Base-by-base conservation (phyloP, 805 yeast genomes). In the Metschnikowia gruessii region DNA sequence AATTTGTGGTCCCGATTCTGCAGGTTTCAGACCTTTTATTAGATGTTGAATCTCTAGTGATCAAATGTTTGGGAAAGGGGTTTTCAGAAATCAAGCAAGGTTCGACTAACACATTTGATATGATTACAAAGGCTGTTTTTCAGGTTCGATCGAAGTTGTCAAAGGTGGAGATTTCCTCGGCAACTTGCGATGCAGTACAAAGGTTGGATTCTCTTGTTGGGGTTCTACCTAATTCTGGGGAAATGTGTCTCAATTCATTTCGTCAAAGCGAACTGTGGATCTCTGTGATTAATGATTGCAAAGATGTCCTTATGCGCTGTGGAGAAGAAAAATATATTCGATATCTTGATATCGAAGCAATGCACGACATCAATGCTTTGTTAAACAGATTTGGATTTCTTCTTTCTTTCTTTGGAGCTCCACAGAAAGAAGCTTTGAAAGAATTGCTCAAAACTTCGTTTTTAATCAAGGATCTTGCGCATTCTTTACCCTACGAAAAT, bases 391-490 rank as follows among this genome's bases (percentile, higher is more conserved):
- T 51, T 29, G 45, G 46, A 15, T 38, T 40, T 26, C 42, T 47
- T 3, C 48, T 49, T 11, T 46, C 52, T 6, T 37, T 30, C 5
- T 38, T 46, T 9, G 44, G 50, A 9, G n/a, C 35, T 13, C 17
- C 40, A 15, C 37, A 43, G 11, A 29, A 17, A 5, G 37, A 30
- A 8, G 42, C 46, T 5, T 30, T 44, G 7, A 29, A 22, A 10
- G 46, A 40, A 46, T 30, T 53, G 13, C 49, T 70, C 1, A 52
- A 53, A 15, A 60, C 54, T 33, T 48, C 61, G 9, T 44, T 64
- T 9, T 50, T 57, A 15, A 36, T 53, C 13, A 48, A 43, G 26
- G 55, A 51, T 16, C 46, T 40, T 6, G 45, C 53, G 3, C 18
- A 42, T 12, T 35, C 30, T 21, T 41, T 46, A 8, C 55, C 55